Evolutionary conservation across 2,329 filamentous ascomycete genomes (phyloP), one percentile per base, ranked within the genome.

Genomic region (Diaporthe velutina): DNA sequence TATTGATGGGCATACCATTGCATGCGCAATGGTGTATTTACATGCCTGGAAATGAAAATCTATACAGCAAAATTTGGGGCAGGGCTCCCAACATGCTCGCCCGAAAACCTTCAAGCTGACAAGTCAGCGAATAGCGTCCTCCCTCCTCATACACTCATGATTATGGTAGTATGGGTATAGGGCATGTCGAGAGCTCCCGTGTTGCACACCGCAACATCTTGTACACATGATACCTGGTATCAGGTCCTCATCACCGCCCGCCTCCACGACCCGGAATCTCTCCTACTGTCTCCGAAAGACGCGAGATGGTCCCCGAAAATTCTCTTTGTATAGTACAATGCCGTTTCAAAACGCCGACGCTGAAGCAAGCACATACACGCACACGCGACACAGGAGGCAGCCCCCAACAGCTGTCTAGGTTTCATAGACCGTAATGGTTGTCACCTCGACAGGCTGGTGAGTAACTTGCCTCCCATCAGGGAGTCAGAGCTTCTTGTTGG

Each of bases 401-500:
- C 33, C 64, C 64, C 64, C 64, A 30, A 54, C 48, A 68, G 64
- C 68, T 52, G 64, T 68, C 52, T 57, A 58, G 54, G 52, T 35
- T 25, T 71, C 40, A 17, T 64, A 72, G 33, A 72, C 70, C 57
- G 70, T 72, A 22, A 70, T 50, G 35, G 72, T 74, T 5, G 68
- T 74, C 54, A 74, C 61, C n/a, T 70, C 73, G 54, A 74, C 72
- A 38, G 61, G 58, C 58, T 74, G 58, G 42, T 71, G 67, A 8
- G 54, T 55, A 30, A 74, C 74, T 17, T 15, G 57, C 45, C 57
- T 64, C 35, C 68, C 61, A 22, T 66, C 73, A 67, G 70, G 45
- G 45, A 74, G 73, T 72, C 73, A 68, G 74, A 76, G 28, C 73
- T 74, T 66, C 77, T 82, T 82, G 15, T 75, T 67, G 70, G 86